Percentiles rank a stretch among this genome's conserved stretches.
Evolutionary conservation across 768 basidiomycete species (phyloP).

Genomic region (Coprinellus aureogranulatus): DNA sequence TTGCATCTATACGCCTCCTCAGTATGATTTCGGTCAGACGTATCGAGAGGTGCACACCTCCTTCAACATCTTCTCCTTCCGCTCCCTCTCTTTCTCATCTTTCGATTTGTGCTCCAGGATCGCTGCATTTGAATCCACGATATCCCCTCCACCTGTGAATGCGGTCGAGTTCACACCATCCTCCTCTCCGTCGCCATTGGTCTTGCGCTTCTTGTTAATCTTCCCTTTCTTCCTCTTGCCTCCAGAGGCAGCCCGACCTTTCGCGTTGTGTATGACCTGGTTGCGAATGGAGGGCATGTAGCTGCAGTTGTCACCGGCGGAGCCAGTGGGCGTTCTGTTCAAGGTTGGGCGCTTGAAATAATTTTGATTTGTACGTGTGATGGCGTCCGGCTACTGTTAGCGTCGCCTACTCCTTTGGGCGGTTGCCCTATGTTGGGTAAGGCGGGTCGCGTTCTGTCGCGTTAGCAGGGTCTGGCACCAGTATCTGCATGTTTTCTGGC

Average conservation of each 20-base stretch:
- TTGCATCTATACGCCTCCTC: constrained; percentile 30
- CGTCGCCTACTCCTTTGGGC: background rate
- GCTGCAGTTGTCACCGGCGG: background rate
- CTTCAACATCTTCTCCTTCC: constrained; percentile 55
- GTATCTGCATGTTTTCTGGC: too few relatives aligned
- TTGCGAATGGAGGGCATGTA: constrained; percentile 13
- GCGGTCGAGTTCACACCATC: background rate
- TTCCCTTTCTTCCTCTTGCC: constrained; percentile 67
- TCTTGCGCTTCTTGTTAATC: constrained; percentile 25
- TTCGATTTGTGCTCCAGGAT: constrained; percentile 57
- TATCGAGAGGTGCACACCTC: constrained; percentile 55
- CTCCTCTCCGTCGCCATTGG: constrained; percentile 19
- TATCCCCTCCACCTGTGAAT: background rate
- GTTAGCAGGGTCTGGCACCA: too few relatives aligned
- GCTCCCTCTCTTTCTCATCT: constrained; percentile 59
- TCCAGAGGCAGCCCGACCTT: constrained; percentile 61
- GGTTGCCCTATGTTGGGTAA: too few relatives aligned
- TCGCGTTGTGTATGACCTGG: constrained; percentile 54
- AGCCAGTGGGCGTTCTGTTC: background rate
- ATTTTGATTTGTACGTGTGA: background rate
- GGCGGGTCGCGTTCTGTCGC: too few relatives aligned
- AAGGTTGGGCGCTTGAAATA: background rate
- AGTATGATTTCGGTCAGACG: too few relatives aligned
- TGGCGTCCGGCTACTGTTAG: background rate
- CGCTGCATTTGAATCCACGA: constrained; percentile 52